Conservation (phyloP, 176 grass and related monocot species). For the Saccharum spontaneum region DNA sequence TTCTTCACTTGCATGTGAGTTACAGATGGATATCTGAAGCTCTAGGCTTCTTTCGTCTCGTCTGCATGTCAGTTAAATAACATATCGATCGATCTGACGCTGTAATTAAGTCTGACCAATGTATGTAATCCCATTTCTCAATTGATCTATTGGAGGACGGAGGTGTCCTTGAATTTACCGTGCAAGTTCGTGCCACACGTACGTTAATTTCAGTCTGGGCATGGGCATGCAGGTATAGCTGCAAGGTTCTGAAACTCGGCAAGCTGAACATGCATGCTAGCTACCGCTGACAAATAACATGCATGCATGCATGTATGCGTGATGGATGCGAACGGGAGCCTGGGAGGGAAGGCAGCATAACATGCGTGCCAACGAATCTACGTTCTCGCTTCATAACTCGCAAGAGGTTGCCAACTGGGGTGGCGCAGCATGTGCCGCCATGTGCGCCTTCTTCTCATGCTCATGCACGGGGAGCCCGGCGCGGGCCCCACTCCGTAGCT, state of each 20-base stretch:
- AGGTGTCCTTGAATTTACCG: no score
- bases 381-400: constrained; percentile 30
- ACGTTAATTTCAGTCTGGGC: no score
- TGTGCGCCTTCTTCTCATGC: constrained; percentile 17
- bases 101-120: no score
- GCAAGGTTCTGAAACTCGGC: neutral
- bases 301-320: neutral
- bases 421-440: constrained; percentile 50
- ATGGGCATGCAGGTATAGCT: no score
- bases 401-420: constrained; percentile 40
- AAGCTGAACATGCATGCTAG: neutral
- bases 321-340: neutral
- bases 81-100: neutral
- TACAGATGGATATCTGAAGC: neutral
- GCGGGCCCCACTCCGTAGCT: neutral
- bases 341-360: neutral
- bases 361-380: constrained; percentile 45
- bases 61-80: neutral
- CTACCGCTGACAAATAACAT: neutral
- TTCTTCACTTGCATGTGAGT: no score
- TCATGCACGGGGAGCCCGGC: neutral
- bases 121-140: no score
- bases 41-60: neutral
- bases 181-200: no score
- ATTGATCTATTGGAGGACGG: no score